Evolutionary conservation across 768 basidiomycete genomes (phyloP), one percentile per base, ranked within the genome.

Genomic region (Termitomyces heimii): DNA sequence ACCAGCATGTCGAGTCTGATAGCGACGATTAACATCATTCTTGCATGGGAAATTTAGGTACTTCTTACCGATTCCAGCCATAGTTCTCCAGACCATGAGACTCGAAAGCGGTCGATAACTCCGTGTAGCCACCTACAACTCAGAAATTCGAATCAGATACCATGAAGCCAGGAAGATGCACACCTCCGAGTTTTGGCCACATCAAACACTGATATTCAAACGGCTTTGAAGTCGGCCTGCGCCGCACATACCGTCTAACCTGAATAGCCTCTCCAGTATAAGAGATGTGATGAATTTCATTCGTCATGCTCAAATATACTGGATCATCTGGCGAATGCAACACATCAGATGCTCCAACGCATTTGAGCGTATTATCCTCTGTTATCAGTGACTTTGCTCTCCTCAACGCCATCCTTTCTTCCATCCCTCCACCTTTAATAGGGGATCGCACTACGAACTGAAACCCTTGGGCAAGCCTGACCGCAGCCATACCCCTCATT

Each of bases 401-500:
- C 31, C 82, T 71, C 46, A 78, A 63, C 10, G 67, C 56, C 55
- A 69, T 58, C 53, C 70, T 67, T 22, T 75, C 74, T 16, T 75
- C 70, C 48, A 55, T 24, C 44, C 66, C 60, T 35, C 55, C 63
- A 31, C 65, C 63, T 51, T 69, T 68, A 12, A 60, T 62, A 12
- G 65, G 70, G 9, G 82, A 77, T 24, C 78, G 77, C 18, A 94
- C 73, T 22, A 97, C 84, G 64, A 98, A 92, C 68, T 98, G 96
- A 71, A 98, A 98, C 22, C 95, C 95, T 70, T 98, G 94, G 13
- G 90, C 85, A 13, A 98, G 79, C 24, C 96, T 81, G 45, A 97
- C 86, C 4, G 91, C 93, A 1, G 92, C 92, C 90, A 98, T 95
- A 34, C 91, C 93, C 28, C 88, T 83, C 89, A 98, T 92, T 18